Evolutionary conservation across 2,329 filamentous ascomycete genomes (phyloP), one percentile per base, ranked within the genome.

Genomic region (Hypoxylon sp.): DNA sequence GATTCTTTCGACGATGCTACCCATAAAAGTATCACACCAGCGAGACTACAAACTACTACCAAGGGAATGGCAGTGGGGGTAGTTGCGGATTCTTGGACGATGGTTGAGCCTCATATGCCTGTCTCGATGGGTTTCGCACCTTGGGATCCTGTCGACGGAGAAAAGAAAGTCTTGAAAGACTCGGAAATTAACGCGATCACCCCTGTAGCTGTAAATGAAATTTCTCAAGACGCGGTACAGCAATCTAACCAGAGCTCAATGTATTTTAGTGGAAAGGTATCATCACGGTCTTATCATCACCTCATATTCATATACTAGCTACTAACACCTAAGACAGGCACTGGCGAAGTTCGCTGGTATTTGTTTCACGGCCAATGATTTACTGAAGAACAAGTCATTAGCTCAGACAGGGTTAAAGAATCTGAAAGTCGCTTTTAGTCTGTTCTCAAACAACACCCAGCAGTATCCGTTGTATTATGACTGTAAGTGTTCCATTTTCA

Each of bases 211-310:
- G 83, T 85, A n/a, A 86, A 84, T 19, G 96, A 99, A 78, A 82
- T 97, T 0, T 86, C 87, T 0, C 90, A 96, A 79, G 86, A 94
- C 76, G 93, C 98, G 79, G 79, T 83, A n/a, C 82, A 82, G 0
- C 90, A 96, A 75, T 89, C 89, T 4, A 88, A 96, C 69, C 82
- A 93, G 36, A 87, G 95, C 76, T 97, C 93, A 38, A 94, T 97
- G 89, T 98, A 98, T 80, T 98, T 91, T 79, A 92, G 92, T 72
- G 96, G 96, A 73, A 98, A 95, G 84, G 91, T 7, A 50, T 30
- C 3, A 10, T 3, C 25, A 51, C 30, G 3, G 5, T 28, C 32
- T 13, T n/a, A 28, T 14, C 11, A 17, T 14, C 14, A 38, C 38
- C 6, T 48, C 13, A 10, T 34, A 6, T 11, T 23, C 70, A n/a